phyloP scores from a whole-genome alignment of 1,284 basidiomycete species.

The Coniferiporia sulphurascens region DNA sequence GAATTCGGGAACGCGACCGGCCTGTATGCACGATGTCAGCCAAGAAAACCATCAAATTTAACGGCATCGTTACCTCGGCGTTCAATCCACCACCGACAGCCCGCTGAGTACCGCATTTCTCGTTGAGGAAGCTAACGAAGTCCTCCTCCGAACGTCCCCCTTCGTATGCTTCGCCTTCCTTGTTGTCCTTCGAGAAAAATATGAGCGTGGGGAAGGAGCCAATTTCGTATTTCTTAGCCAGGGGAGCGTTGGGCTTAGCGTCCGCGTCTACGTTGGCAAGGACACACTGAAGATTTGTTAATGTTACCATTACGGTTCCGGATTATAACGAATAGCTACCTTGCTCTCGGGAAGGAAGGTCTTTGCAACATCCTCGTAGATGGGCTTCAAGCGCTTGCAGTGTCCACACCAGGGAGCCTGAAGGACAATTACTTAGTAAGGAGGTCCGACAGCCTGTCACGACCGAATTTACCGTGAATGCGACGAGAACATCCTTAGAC shows the following conservation, averaged over 20 bases:
- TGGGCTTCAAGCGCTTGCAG: slow-evolving; percentile 85
- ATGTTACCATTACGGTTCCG: not conserved
- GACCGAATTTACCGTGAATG: slow-evolving; percentile 67
- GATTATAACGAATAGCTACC: slow-evolving; percentile 36
- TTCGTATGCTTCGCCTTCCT: slow-evolving; percentile 62
- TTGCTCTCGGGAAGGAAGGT: slow-evolving; percentile 76
- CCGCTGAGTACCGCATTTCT: slow-evolving; percentile 85
- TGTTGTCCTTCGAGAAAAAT: slow-evolving; percentile 79
- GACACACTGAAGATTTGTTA: slow-evolving; percentile 50
- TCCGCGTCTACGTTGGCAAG: slow-evolving; percentile 92
- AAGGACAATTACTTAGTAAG: slow-evolving; percentile 5
- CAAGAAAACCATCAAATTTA: not conserved
- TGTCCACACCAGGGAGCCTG: slow-evolving; percentile 84
- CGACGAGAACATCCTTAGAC: slow-evolving; percentile 81
- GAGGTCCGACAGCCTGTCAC: not conserved
- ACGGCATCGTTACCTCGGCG: slow-evolving; percentile 46
- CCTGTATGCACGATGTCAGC: slow-evolving; percentile 36
- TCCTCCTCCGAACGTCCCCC: slow-evolving; percentile 63
- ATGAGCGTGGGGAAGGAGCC: slow-evolving; percentile 86
- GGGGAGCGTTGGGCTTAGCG: slow-evolving; percentile 69
- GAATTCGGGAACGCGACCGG: slow-evolving; percentile 77
- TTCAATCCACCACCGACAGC: slow-evolving; percentile 77
- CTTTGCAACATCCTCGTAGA: slow-evolving; percentile 79
- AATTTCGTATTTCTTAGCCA: slow-evolving; percentile 75
- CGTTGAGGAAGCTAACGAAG: slow-evolving; percentile 75